Conservation (phyloP, 164 flowering plant species). For the Kingdonia uniflora region DNA sequence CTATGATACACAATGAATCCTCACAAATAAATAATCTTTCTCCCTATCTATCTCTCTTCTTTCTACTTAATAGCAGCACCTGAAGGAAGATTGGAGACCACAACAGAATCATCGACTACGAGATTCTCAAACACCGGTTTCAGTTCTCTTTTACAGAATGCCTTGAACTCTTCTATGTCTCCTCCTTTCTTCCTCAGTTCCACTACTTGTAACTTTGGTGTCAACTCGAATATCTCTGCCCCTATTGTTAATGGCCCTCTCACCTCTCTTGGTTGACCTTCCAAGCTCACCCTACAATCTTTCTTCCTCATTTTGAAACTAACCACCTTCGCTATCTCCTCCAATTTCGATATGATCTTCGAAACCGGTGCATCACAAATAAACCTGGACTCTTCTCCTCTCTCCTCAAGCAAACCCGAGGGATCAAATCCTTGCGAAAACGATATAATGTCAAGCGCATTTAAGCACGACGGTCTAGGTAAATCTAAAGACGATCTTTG, state of each 20-base stretch:
- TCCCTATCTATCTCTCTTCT: no score
- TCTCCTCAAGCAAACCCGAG: constrained; percentile 20
- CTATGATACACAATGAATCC: no score
- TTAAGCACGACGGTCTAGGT: constrained; percentile 21
- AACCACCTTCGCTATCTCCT: constrained; percentile 70
- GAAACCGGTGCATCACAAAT: constrained; percentile 62
- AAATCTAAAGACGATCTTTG: constrained; percentile 1
- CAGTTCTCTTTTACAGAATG: not conserved
- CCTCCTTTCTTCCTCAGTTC: not conserved
- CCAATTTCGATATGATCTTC: constrained; percentile 57
- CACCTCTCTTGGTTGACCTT: constrained; percentile 56
- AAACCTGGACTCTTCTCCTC: constrained; percentile 26
- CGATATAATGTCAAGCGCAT: constrained; percentile 22
- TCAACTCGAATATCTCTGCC: not conserved
- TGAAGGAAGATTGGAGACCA: not conserved
- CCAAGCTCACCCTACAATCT: constrained; percentile 64
- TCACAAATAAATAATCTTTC: no score
- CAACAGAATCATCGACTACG: not conserved
- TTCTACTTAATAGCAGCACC: no score
- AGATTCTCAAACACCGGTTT: not conserved
- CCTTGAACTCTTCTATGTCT: not conserved
- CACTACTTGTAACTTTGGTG: not conserved
- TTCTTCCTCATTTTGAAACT: constrained; percentile 77
- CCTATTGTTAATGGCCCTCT: constrained; percentile 19
- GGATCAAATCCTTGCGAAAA: constrained; percentile 21